Conservation (phyloP, 768 basidiomycete genomes). For the Leccinum broughii region DNA sequence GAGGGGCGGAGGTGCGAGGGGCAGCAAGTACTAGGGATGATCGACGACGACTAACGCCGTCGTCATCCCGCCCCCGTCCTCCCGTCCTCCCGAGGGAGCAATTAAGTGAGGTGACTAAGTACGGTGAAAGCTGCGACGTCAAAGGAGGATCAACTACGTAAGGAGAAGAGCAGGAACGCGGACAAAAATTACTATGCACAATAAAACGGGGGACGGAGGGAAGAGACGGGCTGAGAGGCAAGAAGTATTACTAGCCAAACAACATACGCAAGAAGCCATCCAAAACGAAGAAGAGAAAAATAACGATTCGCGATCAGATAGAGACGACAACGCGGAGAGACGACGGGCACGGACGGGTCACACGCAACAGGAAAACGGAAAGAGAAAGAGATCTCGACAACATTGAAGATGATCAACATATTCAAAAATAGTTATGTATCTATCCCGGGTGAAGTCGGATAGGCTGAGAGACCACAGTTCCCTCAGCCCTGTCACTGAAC, state of each 20-base stretch:
- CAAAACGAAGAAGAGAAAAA: constrained; percentile 7
- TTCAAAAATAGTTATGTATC: constrained; percentile 35
- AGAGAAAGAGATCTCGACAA: constrained; percentile 10
- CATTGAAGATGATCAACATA: constrained; percentile 37
- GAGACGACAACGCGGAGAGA: constrained; percentile 12
- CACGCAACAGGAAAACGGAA: constrained; percentile 12
- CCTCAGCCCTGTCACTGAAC: constrained; percentile 19
- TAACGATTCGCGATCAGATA: constrained; percentile 7
- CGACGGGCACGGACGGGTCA: constrained; percentile 11
- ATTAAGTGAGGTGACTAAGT: constrained; percentile 30
- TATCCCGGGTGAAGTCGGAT: constrained; percentile 19
- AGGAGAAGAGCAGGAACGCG: neutral
- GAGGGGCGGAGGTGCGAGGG: neutral
- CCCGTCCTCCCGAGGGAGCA: neutral
- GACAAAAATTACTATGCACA: constrained; percentile 27
- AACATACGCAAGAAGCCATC: constrained; percentile 24
- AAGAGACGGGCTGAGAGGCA: constrained; percentile 3
- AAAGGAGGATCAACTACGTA: constrained; percentile 9
- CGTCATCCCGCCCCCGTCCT: constrained; percentile 1
- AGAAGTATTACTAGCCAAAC: constrained; percentile 18
- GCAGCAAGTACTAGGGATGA: neutral
- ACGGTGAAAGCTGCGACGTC: constrained; percentile 17
- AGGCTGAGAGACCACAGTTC: constrained; percentile 3
- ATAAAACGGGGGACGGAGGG: constrained; percentile 7
- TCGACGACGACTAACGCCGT: constrained; percentile 13